A percentile compares a stretch with the other conserved stretches of the same genome.
Evolutionary conservation across 2,329 filamentous ascomycete species (phyloP).

Genomic region (Talaromyces amestolkiae): DNA sequence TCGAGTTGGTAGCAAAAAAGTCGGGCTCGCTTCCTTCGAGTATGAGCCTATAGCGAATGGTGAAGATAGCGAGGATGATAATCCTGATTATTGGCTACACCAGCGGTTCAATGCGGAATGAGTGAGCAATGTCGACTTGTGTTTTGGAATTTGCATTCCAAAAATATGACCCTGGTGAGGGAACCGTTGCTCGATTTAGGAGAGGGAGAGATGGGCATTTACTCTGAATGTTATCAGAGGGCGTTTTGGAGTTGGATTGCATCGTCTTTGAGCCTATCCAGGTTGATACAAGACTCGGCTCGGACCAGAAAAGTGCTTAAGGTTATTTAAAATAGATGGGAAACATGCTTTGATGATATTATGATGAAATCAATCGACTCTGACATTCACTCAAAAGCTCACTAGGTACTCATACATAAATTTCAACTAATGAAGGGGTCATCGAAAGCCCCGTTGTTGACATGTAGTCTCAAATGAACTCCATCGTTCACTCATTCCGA

Average conservation of each 20-base stretch:
- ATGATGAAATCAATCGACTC: neutral
- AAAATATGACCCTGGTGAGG: no score
- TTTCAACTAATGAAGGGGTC: neutral
- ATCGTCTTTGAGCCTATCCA: neutral
- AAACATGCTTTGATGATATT: neutral
- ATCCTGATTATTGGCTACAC: neutral
- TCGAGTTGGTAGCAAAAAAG: neutral
- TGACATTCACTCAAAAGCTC: neutral
- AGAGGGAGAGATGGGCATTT: neutral
- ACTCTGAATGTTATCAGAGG: neutral
- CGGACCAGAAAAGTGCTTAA: neutral
- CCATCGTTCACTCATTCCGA: neutral
- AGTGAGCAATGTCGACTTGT: no score
- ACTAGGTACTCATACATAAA: constrained; percentile 11
- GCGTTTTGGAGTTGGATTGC: neutral
- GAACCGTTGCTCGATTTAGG: neutral
- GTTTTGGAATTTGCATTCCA: no score
- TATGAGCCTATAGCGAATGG: neutral
- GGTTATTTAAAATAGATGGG: neutral
- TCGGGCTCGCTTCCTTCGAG: neutral
- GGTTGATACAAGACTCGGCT: neutral
- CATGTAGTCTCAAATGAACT: neutral
- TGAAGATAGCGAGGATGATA: neutral
- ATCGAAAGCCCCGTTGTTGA: neutral
- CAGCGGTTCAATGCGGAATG: no score